Percentiles rank a stretch among this genome's conserved stretches.
These are phyloP conservation scores for Penicillium silybi DNA, from an alignment of 495 filamentous ascomycete species.

Conservation along the genomic window DNA sequence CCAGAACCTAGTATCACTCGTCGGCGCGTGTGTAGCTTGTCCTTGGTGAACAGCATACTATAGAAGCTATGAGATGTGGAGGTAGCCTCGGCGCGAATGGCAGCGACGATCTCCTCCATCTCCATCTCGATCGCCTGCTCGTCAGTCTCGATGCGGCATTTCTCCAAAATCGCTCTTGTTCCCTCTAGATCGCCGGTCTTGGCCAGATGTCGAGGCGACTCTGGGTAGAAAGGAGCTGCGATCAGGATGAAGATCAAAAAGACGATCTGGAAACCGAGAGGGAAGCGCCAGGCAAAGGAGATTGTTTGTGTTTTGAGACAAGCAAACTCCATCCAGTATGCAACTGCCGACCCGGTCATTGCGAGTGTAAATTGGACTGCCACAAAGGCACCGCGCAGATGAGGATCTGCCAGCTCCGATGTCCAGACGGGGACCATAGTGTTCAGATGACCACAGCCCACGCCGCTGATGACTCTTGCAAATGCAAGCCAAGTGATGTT, in stretches of 20 bases:
- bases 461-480: slow-evolving; percentile 47
- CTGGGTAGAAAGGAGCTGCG: slow-evolving; percentile 42
- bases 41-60: slow-evolving; percentile 14
- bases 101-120: slow-evolving; percentile 21
- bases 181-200: slow-evolving; percentile 47
- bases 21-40: slow-evolving; percentile 32
- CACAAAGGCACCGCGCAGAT: slow-evolving; percentile 18
- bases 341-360: slow-evolving; percentile 31
- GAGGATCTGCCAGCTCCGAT: slow-evolving; percentile 34
- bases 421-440: slow-evolving; percentile 37
- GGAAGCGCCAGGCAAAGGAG: slow-evolving; percentile 32
- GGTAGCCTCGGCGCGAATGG: slow-evolving; percentile 21
- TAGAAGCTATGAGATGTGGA: slow-evolving; percentile 20
- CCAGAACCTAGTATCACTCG: slow-evolving; percentile 42
- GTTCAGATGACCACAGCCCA: slow-evolving; percentile 45
- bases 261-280: slow-evolving; percentile 33
- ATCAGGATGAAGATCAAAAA: slow-evolving; percentile 17
- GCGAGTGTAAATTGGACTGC: slow-evolving; percentile 20
- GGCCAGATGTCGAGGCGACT: slow-evolving; percentile 51
- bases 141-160: slow-evolving; percentile 20
- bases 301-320: slow-evolving; percentile 32
- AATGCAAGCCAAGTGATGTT: slow-evolving; percentile 44
- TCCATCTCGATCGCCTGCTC: slow-evolving; percentile 21
- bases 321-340: slow-evolving; percentile 53
- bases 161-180: slow-evolving; percentile 24